Percentiles rank a stretch among this genome's conserved stretches.
These are phyloP conservation scores for Dentipellis sp. DNA, from an alignment of 768 basidiomycete genomes.

Conservation along the genomic window DNA sequence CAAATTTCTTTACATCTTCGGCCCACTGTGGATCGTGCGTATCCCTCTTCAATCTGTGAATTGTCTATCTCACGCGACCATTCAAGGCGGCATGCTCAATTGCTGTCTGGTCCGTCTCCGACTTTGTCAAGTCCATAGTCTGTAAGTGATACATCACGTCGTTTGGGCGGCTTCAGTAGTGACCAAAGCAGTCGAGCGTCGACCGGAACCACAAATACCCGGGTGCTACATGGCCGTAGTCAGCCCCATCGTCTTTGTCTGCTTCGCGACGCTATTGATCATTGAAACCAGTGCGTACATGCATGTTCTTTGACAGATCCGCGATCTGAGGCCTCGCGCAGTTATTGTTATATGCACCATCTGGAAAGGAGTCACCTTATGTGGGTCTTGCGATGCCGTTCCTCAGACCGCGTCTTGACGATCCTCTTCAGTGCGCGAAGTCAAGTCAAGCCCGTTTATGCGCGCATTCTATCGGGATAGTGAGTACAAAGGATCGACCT, in stretches of 20 bases:
- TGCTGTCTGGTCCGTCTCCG: background rate
- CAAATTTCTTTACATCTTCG: background rate
- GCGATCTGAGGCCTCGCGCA: background rate
- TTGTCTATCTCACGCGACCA: background rate
- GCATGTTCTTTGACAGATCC: background rate
- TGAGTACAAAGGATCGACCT: background rate
- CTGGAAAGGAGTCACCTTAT: background rate
- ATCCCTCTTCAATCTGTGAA: background rate
- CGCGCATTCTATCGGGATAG: background rate
- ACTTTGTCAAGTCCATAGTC: background rate
- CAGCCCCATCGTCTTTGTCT: background rate
- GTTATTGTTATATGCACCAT: background rate
- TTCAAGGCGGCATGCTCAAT: background rate
- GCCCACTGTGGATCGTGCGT: background rate
- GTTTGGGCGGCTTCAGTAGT: background rate
- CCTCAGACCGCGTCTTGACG: background rate
- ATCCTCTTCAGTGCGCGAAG: background rate
- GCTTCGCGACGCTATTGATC: background rate
- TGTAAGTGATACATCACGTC: background rate
- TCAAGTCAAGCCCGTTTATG: background rate
- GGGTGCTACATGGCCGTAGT: background rate
- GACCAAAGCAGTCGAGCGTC: background rate
- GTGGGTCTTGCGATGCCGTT: background rate
- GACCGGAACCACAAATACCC: conserved; percentile 10
- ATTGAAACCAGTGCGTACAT: background rate